phyloP scores from a whole-genome alignment of 352 stramenopile species.

The Phytophthora capsici region DNA sequence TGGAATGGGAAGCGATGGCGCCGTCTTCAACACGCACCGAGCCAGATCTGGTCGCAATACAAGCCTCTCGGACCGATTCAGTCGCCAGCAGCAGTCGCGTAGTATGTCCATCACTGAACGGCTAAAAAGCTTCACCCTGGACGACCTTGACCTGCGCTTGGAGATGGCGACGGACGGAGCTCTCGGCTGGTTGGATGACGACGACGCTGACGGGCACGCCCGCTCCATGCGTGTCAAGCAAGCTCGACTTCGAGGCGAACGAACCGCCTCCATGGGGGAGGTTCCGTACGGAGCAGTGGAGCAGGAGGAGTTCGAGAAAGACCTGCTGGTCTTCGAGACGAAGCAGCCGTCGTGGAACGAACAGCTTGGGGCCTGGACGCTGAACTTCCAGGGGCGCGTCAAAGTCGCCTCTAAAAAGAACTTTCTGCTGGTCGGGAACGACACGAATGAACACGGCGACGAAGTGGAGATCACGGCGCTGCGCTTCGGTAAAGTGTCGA shows the following conservation, averaged over 20 bases:
- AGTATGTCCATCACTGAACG: slow-evolving; percentile 60
- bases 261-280: slow-evolving; percentile 35
- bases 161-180: slow-evolving; percentile 37
- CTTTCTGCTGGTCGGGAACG: slow-evolving; percentile 75
- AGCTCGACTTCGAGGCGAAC: slow-evolving; percentile 28
- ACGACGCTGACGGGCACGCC: slow-evolving; percentile 48
- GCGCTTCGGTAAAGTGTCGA: slow-evolving; percentile 86
- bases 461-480: slow-evolving; percentile 59
- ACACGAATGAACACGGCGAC: slow-evolving; percentile 64
- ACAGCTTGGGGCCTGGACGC: slow-evolving; percentile 80
- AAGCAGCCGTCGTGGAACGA: slow-evolving; percentile 89
- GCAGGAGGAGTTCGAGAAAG: slow-evolving; percentile 75
- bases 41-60: slow-evolving; percentile 56
- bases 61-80: slow-evolving; percentile 70
- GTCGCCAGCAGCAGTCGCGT: slow-evolving; percentile 55
- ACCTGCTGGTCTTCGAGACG: slow-evolving; percentile 85
- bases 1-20: slow-evolving; percentile 50
- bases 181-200: slow-evolving; percentile 56
- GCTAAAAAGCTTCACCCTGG: slow-evolving; percentile 59
- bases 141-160: slow-evolving; percentile 58
- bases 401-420: slow-evolving; percentile 94
- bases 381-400: slow-evolving; percentile 91
- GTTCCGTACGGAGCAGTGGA: slow-evolving; percentile 70
- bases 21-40: slow-evolving; percentile 54
- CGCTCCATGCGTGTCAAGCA: slow-evolving; percentile 52